phyloP scores from a whole-genome alignment of 192 early-diverging fungal genomes.

The Endogone sp. region DNA sequence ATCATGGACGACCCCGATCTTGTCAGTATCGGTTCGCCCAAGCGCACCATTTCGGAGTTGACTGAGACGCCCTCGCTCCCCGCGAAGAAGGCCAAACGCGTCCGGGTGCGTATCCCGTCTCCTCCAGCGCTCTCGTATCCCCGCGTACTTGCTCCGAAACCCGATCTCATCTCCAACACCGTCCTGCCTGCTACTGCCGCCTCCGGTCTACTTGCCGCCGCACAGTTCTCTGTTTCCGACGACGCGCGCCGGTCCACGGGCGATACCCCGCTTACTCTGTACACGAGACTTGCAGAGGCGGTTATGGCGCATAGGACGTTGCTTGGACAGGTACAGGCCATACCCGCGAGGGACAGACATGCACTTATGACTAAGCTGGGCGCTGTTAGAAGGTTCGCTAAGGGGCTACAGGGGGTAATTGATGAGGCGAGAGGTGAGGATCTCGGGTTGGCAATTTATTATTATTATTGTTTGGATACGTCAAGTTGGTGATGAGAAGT shows the following conservation, averaged over 20 bases:
- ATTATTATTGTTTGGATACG: no score
- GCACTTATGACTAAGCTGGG: neutral
- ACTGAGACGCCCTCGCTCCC: neutral
- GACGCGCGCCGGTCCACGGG: neutral
- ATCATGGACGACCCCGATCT: neutral
- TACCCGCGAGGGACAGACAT: neutral
- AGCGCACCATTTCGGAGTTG: neutral
- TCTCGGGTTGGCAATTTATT: no score
- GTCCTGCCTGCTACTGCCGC: neutral
- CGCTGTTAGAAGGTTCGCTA: neutral
- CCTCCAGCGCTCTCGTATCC: neutral
- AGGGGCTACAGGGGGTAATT: neutral
- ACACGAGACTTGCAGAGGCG: neutral
- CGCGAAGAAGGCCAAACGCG: neutral
- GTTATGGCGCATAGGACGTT: neutral
- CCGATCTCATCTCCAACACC: no score
- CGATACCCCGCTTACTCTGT: neutral
- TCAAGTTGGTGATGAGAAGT: no score
- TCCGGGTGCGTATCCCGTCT: neutral
- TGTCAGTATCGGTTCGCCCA: neutral
- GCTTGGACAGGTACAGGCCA: neutral
- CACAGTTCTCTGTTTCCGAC: neutral
- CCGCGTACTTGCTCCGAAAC: no score
- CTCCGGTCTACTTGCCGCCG: neutral
- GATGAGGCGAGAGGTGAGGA: neutral